Evolutionary conservation across 2,329 filamentous ascomycete species (phyloP), one percentile per base, ranked within the genome.

Genomic region (Periconia macrospinosa): DNA sequence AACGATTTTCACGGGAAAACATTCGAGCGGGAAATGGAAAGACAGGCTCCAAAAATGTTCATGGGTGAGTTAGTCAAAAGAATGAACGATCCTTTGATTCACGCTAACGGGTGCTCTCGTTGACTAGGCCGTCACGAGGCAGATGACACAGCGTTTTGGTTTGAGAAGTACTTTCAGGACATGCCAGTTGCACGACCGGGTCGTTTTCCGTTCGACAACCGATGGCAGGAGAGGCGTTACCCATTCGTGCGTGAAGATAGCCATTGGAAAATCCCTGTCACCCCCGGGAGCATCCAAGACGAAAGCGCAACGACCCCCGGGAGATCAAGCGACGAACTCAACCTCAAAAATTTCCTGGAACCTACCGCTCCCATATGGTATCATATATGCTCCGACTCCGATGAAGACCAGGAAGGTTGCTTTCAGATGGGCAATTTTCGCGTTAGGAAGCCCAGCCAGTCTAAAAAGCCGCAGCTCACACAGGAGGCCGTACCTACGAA

Each of bases 231-330:
- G 20, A 45, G 27, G 18, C 17, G 13, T 27, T 45, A 30, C 19
- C 43, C 43, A 45, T 45, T 30, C 17, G 43, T 45, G 43, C 43
- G 43, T 45, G 43, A 45, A 45, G 43, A 45, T 45, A 45, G 43
- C 43, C 43, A 45, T 30, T 45, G 43, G 43, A 45, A 45, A 45
- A 20, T 30, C 27, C 43, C 43, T 45, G 20, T 19, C 43, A 23
- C 27, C 27, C 43, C 43, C 30, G 43, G 27, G 43, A 45, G 8
- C 43, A 23, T 30, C 43, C 43, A 45, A 45, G 43, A 23, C 43
- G 43, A 30, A 45, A 30, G 13, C 43, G 43, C 27, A 45, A 45
- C 19, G 17, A 30, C 18, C 13, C 15, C 33, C 11, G 15, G 5
- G 33, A 10, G 11, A 37, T 13, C 5, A n/a, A 37, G 33, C 11